These are phyloP conservation scores for Gymnopilus junonius DNA, from an alignment of 768 basidiomycete species.

Conservation along the genomic window DNA sequence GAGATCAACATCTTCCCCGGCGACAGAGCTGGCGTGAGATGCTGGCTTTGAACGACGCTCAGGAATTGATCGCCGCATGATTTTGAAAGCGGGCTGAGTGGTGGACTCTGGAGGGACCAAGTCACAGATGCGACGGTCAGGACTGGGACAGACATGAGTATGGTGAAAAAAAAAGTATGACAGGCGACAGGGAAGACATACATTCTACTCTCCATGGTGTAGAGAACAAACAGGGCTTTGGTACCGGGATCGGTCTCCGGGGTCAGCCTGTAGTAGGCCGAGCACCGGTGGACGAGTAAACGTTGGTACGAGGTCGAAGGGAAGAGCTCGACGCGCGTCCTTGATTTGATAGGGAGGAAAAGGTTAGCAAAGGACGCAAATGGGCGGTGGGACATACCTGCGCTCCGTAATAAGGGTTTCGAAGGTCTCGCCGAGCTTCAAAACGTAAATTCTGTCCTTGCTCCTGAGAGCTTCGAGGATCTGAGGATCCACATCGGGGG, in stretches of 20 bases:
- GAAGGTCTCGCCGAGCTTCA: constrained; percentile 89
- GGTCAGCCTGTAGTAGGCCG: constrained; percentile 75
- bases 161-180: constrained; percentile 14
- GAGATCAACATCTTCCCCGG: constrained; percentile 75
- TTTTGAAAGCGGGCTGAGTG: constrained; percentile 81
- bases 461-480: constrained; percentile 85
- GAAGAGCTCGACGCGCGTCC: constrained; percentile 65
- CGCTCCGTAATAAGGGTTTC: constrained; percentile 78
- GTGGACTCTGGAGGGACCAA: constrained; percentile 77
- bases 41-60: constrained; percentile 61
- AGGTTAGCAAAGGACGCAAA: constrained; percentile 8
- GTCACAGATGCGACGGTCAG: constrained; percentile 69
- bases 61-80: constrained; percentile 72
- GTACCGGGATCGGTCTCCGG: constrained; percentile 69
- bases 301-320: constrained; percentile 84
- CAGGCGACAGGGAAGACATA: constrained; percentile 42
- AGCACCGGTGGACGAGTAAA: constrained; percentile 84
- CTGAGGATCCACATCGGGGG: constrained; percentile 69
- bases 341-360: constrained; percentile 29
- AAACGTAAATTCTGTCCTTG: constrained; percentile 87
- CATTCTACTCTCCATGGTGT: constrained; percentile 75
- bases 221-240: constrained; percentile 64
- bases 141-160: constrained; percentile 48
- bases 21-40: constrained; percentile 75
- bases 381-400: constrained; percentile 50